phyloP scores from a whole-genome alignment of 768 basidiomycete genomes.

The Termitomyces sp. region DNA sequence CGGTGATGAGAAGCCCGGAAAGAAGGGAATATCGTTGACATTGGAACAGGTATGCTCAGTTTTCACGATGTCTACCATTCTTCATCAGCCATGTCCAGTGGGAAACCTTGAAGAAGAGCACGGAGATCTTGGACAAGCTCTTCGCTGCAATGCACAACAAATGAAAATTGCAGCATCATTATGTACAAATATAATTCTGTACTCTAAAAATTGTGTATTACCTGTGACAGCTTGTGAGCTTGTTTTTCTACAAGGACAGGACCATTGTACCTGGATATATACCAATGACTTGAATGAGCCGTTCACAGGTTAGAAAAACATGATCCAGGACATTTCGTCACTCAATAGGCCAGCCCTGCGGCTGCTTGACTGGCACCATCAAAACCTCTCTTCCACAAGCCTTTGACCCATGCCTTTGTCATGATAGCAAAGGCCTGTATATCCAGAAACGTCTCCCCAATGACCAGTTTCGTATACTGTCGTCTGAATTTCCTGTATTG shows the following conservation, averaged over 20 bases:
- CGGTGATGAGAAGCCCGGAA: constrained; percentile 65
- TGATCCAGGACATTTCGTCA: neutral
- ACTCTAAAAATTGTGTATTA: neutral
- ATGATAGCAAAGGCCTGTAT: constrained; percentile 49
- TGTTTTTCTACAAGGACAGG: neutral
- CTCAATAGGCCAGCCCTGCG: constrained; percentile 49
- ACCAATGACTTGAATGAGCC: neutral
- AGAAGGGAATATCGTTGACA: constrained; percentile 70
- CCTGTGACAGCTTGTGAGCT: neutral
- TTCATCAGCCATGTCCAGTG: constrained; percentile 33
- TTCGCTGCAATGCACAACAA: constrained; percentile 31
- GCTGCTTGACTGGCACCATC: constrained; percentile 67
- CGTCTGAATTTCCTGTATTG: constrained; percentile 51
- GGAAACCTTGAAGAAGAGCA: constrained; percentile 43
- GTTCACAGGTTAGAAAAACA: neutral
- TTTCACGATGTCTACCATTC: neutral
- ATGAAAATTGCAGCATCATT: constrained; percentile 9
- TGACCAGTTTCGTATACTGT: constrained; percentile 40
- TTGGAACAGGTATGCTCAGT: constrained; percentile 50
- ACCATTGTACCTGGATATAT: neutral
- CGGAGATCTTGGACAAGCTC: constrained; percentile 44
- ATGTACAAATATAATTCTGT: neutral
- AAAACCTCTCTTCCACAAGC: constrained; percentile 52
- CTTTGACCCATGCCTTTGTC: constrained; percentile 57
- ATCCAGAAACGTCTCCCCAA: constrained; percentile 63